Evolutionary conservation across 2,329 filamentous ascomycete species (phyloP).

Genomic region (Ophiobolus disseminans): DNA sequence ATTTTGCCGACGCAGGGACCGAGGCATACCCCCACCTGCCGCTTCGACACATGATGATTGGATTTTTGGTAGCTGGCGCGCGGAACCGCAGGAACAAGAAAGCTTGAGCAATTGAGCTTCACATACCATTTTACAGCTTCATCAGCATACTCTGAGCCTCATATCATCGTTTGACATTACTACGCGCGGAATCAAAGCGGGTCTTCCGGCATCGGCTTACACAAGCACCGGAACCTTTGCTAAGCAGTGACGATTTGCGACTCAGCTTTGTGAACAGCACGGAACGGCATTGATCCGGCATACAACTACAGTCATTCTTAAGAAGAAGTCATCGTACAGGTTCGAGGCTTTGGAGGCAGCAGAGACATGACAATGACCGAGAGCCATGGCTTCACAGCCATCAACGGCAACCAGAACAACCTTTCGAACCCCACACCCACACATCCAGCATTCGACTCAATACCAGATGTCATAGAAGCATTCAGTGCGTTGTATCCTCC

Average conservation of each 20-base stretch:
- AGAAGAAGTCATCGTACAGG: neutral
- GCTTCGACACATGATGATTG: conserved; percentile 9
- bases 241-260: conserved; percentile 18
- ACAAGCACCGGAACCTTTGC: conserved; percentile 23
- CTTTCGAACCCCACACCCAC: conserved; percentile 35
- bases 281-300: neutral
- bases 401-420: conserved; percentile 25
- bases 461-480: conserved; percentile 55
- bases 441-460: conserved; percentile 54
- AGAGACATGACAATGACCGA: conserved; percentile 28
- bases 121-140: neutral
- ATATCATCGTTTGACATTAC: too few species aligned
- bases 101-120: neutral
- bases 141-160: neutral
- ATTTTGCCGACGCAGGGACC: conserved; percentile 17
- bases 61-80: conserved; percentile 6
- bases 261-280: conserved; percentile 1
- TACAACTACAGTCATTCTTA: neutral
- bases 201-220: conserved; percentile 34
- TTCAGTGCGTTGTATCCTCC: conserved; percentile 45
- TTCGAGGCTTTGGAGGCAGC: neutral
- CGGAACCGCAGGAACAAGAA: conserved; percentile 3
- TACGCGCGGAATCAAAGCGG: conserved; percentile 14
- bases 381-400: conserved; percentile 20
- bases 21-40: conserved; percentile 15